Base-by-base conservation (phyloP, 768 basidiomycete species). In the Lactarius quietus region DNA sequence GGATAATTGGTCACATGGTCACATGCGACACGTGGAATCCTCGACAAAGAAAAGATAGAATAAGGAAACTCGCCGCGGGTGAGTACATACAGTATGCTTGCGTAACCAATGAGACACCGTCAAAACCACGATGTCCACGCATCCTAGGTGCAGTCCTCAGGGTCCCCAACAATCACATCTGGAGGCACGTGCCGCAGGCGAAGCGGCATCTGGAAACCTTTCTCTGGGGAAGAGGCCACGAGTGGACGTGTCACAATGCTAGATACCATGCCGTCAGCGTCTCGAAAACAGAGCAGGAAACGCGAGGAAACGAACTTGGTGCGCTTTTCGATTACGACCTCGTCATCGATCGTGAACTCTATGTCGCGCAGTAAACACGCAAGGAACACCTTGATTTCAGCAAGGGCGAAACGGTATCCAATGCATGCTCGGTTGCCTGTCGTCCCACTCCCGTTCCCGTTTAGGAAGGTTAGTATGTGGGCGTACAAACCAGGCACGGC, bases 321-420 rank as follows among this genome's bases (percentile, higher is more conserved):
- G 56, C 79, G 82, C 78, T 86, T 86, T 78, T 87, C 84, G 69
- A 86, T 82, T 69, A 84, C 79, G 69, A 84, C 74, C 59, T 76
- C 73, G 29, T 81, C 78, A 70, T 84, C 82, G 26, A 81, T 76
- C 55, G 78, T 73, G 76, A 85, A 84, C 70, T 82, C 82, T 60
- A 86, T 74, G 75, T 86, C 84, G 69, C 80, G 80, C 55, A 87
- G 58, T 56, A 87, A 79, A 53, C 83, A 81, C 74, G 79, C 85
- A 66, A 87, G 75, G 70, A 87, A 86, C 41, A 83, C 78, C 73
- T 87, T 87, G 74, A 87, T 86, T 77, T 87, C 84, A 38, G 79
- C 76, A 64, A 87, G 66, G 18, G 85, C 85, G 70, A 87, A 88
- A 69, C 79, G 80, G 72, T 81, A 86, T 17, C 87, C 84, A 69